A percentile compares a stretch with the other conserved stretches of the same genome.
phyloP scores from a whole-genome alignment of 192 early-diverging fungal species.

The Anaeromyces robustus region DNA sequence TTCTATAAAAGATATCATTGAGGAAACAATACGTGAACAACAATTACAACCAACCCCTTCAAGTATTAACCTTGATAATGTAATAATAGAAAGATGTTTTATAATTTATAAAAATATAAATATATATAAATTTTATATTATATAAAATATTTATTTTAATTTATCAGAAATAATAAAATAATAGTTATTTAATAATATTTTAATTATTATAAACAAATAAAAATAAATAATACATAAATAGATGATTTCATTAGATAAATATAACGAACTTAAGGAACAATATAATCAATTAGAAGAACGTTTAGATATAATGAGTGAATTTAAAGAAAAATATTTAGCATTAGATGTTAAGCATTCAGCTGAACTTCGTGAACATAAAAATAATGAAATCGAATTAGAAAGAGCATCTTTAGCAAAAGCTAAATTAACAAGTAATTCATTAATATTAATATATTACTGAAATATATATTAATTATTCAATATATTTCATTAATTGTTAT shows the following conservation, averaged over 20 bases:
- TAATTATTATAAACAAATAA: too few relatives aligned
- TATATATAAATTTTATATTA: too few relatives aligned
- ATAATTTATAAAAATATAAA: too few relatives aligned
- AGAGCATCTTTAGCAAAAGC: not conserved
- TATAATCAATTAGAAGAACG: not conserved
- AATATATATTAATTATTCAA: too few relatives aligned
- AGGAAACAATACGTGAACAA: not conserved
- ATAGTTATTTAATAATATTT: too few relatives aligned
- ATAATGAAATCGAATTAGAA: not conserved
- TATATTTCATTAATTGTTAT: too few relatives aligned
- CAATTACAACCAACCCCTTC: not conserved
- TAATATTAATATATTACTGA: too few relatives aligned
- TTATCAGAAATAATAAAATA: too few relatives aligned
- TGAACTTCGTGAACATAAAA: not conserved
- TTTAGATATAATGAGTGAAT: not conserved
- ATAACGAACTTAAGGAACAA: not conserved
- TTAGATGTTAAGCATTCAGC: not conserved
- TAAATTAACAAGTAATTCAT: not conserved
- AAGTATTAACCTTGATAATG: not conserved
- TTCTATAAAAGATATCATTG: not conserved
- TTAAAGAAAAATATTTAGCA: not conserved
- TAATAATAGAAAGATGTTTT: too few relatives aligned
- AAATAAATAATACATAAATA: not conserved
- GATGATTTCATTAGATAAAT: not conserved
- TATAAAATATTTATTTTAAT: too few relatives aligned